phyloP scores from a whole-genome alignment of 2,329 filamentous ascomycete genomes.

The Claviceps citrina region DNA sequence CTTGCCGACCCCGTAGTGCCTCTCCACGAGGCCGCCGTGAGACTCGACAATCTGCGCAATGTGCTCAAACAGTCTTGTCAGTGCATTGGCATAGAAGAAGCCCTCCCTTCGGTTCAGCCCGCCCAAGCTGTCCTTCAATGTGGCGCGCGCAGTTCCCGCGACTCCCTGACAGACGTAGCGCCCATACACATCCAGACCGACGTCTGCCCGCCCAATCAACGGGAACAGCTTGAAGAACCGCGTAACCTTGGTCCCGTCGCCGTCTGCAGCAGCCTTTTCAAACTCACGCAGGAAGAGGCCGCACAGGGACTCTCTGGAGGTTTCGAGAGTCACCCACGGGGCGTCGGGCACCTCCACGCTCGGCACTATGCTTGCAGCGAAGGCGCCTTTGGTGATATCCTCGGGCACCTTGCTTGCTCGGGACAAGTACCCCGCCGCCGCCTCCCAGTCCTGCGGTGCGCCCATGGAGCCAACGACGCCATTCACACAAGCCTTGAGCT shows the following conservation, averaged over 20 bases:
- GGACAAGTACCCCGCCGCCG: slow-evolving; percentile 76
- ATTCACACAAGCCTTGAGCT: slow-evolving; percentile 91
- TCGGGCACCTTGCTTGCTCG: slow-evolving; percentile 69
- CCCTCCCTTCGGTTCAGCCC: slow-evolving; percentile 43
- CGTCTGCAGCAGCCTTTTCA: slow-evolving; percentile 73
- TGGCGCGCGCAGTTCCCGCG: slow-evolving; percentile 64
- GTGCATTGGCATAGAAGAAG: slow-evolving; percentile 79
- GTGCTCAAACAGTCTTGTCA: slow-evolving; percentile 91
- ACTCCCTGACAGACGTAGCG: slow-evolving; percentile 93
- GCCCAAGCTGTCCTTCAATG: slow-evolving; percentile 53
- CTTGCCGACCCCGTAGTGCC: slow-evolving; percentile 81
- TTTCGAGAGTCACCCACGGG: slow-evolving; percentile 72
- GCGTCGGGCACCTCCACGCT: slow-evolving; percentile 91
- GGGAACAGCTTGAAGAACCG: slow-evolving; percentile 98
- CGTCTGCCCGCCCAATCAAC: slow-evolving; percentile 74
- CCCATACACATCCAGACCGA: slow-evolving; percentile 87
- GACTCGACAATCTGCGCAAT: slow-evolving; percentile 93
- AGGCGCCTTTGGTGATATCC: slow-evolving; percentile 65
- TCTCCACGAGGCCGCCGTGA: slow-evolving; percentile 78
- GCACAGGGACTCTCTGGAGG: slow-evolving; percentile 78
- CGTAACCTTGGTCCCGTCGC: slow-evolving; percentile 79
- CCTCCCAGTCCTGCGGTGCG: slow-evolving; percentile 96
- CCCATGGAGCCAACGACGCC: slow-evolving; percentile 95
- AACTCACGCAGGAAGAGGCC: slow-evolving; percentile 87
- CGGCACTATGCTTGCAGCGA: slow-evolving; percentile 83